Evolutionary conservation across 768 basidiomycete species (phyloP).

Genomic region (Hortiboletus campestris): DNA sequence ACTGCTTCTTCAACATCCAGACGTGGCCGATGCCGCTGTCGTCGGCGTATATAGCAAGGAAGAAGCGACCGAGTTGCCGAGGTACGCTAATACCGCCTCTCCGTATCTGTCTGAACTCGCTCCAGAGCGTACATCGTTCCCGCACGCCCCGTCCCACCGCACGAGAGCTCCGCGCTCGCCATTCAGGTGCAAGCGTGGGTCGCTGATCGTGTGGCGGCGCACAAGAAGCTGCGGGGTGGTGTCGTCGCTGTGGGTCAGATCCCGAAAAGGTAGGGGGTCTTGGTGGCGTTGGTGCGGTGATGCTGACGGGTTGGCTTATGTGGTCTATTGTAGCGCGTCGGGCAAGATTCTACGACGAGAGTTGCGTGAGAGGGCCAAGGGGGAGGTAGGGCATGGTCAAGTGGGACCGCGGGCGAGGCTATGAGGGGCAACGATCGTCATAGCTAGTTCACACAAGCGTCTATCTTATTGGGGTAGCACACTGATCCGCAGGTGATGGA

Average conservation of each 20-base stretch:
- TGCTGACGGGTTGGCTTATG: neutral
- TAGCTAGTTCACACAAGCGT: neutral
- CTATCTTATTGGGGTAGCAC: neutral
- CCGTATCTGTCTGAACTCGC: neutral
- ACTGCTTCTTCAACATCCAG: conserved; percentile 69
- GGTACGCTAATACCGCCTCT: conserved; percentile 34
- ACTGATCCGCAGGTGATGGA: neutral
- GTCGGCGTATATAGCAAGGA: conserved; percentile 66
- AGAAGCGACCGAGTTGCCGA: conserved; percentile 80
- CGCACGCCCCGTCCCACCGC: conserved; percentile 18
- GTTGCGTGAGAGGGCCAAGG: conserved; percentile 64
- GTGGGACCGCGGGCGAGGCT: conserved; percentile 16
- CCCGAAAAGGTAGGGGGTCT: conserved; percentile 28
- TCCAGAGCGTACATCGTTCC: conserved; percentile 58
- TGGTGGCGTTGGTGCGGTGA: neutral
- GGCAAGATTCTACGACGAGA: conserved; percentile 87
- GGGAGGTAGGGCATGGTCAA: conserved; percentile 41
- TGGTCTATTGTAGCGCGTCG: conserved; percentile 51
- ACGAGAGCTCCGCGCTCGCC: conserved; percentile 35
- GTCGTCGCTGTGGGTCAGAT: conserved; percentile 55
- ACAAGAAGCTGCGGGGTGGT: conserved; percentile 78
- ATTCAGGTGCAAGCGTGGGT: conserved; percentile 65
- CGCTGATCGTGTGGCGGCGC: conserved; percentile 60
- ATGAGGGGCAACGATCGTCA: neutral
- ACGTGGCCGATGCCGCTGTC: conserved; percentile 77